Evolutionary conservation across 2,329 filamentous ascomycete genomes (phyloP).

Genomic region (Colletotrichum orchidophilum): DNA sequence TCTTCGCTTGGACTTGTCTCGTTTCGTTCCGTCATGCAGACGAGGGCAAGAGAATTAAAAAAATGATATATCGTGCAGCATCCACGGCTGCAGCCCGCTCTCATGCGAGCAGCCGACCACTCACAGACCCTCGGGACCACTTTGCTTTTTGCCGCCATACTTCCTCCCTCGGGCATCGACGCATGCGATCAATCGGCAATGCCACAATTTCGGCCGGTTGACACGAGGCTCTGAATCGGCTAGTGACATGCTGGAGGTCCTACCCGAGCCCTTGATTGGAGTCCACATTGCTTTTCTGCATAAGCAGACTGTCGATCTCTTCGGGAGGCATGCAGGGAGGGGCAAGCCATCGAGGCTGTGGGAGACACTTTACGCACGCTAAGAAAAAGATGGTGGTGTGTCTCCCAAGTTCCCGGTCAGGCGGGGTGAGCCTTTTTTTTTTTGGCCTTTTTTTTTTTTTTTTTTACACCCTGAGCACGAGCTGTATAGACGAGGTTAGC

Average conservation of each 20-base stretch:
- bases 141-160: conserved; percentile 24
- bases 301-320: conserved; percentile 27
- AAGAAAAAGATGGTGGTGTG: conserved; percentile 30
- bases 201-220: conserved; percentile 32
- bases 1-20: conserved; percentile 11
- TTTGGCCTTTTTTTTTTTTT: neutral
- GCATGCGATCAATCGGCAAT: conserved; percentile 31
- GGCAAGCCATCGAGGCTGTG: conserved; percentile 23
- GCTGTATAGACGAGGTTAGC: conserved; percentile 28
- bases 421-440: conserved; percentile 13
- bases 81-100: conserved; percentile 15
- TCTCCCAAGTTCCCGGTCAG: conserved; percentile 32
- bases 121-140: conserved; percentile 15
- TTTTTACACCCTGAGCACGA: conserved; percentile 5
- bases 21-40: conserved; percentile 19
- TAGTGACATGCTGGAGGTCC: conserved; percentile 10
- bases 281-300: conserved; percentile 25
- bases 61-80: conserved; percentile 26
- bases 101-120: conserved; percentile 12
- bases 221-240: conserved; percentile 30
- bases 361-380: conserved; percentile 29
- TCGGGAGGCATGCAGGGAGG: conserved; percentile 32
- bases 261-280: conserved; percentile 20
- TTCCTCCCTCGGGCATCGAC: conserved; percentile 32
- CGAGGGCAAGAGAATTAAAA: neutral